Evolutionary conservation across 2,329 filamentous ascomycete species (phyloP), one percentile per base, ranked within the genome.

Genomic region (Triangularia setosa): DNA sequence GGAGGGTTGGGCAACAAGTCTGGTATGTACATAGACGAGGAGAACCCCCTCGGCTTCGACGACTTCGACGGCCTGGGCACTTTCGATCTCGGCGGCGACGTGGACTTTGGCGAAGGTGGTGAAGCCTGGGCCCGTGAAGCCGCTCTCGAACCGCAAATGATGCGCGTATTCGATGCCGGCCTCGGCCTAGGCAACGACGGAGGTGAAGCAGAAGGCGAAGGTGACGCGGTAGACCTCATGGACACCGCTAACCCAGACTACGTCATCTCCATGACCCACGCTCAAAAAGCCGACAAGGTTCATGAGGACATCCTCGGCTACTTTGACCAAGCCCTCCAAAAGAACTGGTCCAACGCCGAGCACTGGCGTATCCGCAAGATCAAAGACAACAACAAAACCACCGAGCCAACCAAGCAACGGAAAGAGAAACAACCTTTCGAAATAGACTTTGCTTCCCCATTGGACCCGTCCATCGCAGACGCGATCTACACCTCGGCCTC

Each of bases 391-490:
- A 84, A 82, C 72, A 93, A 93, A 76, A 83, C 87, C 7, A 80
- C 84, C 8, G 81, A 85, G 14, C 79, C 72, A 71, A 84, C 76
- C 73, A 88, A 85, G 68, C 87, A 88, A 71, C 87, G 93, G 68
- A 98, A 97, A 77, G 95, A 98, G 76, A 99, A 97, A 77, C 94
- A 97, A 74, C 90, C 91, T 0, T 99, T 99, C 73, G 90, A 95
- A 73, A 96, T 99, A 67, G 90, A 98, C 76, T 99, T 99, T 74
- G 79, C 83, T 8, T 86, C 90, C 0, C 87, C 92, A 1, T 86
- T 97, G 64, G 88, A 90, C 63, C 81, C 87, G 27, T 81, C 85
- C 54, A 74, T 93, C 25, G 89, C 90, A 4, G 91, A 96, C 69
- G 78, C 87, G 18, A 87, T 98, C 33, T 93, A 94, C 76, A 95